phyloP scores from a whole-genome alignment of 495 filamentous ascomycete genomes.

The Talaromyces thailandensis region DNA sequence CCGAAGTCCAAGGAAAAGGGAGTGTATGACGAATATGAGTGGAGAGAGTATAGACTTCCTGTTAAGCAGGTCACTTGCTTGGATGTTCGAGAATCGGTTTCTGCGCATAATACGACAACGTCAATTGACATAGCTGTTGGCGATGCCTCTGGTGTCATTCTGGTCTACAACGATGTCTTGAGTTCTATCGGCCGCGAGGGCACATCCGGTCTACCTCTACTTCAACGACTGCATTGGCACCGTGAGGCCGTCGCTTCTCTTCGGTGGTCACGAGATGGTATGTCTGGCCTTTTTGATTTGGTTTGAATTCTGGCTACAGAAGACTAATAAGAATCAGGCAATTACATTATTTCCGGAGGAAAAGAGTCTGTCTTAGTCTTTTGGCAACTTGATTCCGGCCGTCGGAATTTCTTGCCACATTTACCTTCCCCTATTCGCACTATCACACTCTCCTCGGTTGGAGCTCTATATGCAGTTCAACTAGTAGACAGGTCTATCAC shows the following conservation, averaged over 20 bases:
- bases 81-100: conserved; percentile 18
- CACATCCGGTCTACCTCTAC: conserved; percentile 18
- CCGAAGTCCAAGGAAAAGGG: conserved; percentile 7
- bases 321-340: conserved; percentile 47
- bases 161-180: conserved; percentile 67
- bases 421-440: conserved; percentile 74
- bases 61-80: conserved; percentile 21
- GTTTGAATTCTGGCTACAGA: conserved; percentile 6
- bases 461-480: conserved; percentile 71
- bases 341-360: conserved; percentile 91
- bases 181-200: conserved; percentile 35
- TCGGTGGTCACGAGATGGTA: conserved; percentile 89
- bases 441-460: conserved; percentile 69
- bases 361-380: conserved; percentile 81
- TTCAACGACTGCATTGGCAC: conserved; percentile 78
- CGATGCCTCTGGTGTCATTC: conserved; percentile 61
- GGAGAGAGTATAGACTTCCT: conserved; percentile 39
- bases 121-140: conserved; percentile 66
- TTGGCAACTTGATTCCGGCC: conserved; percentile 89
- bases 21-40: conserved; percentile 31
- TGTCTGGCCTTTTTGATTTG: conserved; percentile 14
- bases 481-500: conserved; percentile 87
- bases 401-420: conserved; percentile 76
- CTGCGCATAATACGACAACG: conserved; percentile 17
- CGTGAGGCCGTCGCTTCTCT: conserved; percentile 67